These are phyloP conservation scores for Phytophthora syringae DNA, from an alignment of 352 stramenopile species.

Conservation along the genomic window DNA sequence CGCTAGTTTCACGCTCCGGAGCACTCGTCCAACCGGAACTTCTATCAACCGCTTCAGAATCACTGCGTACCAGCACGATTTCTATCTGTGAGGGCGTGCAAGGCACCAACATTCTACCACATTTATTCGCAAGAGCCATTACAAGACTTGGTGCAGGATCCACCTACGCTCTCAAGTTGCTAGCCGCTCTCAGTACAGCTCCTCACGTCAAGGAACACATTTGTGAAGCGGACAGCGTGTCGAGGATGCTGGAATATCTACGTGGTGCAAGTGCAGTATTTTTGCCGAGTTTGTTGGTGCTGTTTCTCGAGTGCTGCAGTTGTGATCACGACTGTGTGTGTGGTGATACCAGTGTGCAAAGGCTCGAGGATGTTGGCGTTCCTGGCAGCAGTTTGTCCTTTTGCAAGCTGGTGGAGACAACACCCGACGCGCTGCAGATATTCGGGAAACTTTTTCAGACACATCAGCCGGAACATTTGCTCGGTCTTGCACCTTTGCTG, in stretches of 20 bases:
- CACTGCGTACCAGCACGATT: slow-evolving; percentile 28
- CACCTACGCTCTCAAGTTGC: slow-evolving; percentile 47
- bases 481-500: slow-evolving; percentile 54
- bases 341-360: not conserved
- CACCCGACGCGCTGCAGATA: slow-evolving; percentile 28
- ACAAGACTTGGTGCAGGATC: slow-evolving; percentile 30
- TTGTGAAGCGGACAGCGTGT: slow-evolving; percentile 33
- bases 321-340: slow-evolving; percentile 21
- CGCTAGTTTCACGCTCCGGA: slow-evolving; percentile 28
- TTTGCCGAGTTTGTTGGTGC: slow-evolving; percentile 41
- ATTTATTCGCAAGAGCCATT: slow-evolving; percentile 38
- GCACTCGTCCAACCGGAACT: slow-evolving; percentile 23
- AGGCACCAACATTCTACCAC: slow-evolving; percentile 12
- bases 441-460: slow-evolving; percentile 50
- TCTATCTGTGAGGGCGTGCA: slow-evolving; percentile 25
- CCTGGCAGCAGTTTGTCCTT: slow-evolving; percentile 34
- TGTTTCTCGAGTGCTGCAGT: slow-evolving; percentile 49
- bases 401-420: slow-evolving; percentile 41
- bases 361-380: not conserved
- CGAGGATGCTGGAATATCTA: slow-evolving; percentile 41
- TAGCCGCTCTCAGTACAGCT: slow-evolving; percentile 36
- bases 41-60: slow-evolving; percentile 12
- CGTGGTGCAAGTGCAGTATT: slow-evolving; percentile 36
- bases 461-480: slow-evolving; percentile 45
- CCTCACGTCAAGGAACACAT: slow-evolving; percentile 31